Percentiles rank a stretch among this genome's conserved stretches.
These are phyloP conservation scores for Murraya koenigii DNA, from an alignment of 345 rosid species.

Conservation along the genomic window DNA sequence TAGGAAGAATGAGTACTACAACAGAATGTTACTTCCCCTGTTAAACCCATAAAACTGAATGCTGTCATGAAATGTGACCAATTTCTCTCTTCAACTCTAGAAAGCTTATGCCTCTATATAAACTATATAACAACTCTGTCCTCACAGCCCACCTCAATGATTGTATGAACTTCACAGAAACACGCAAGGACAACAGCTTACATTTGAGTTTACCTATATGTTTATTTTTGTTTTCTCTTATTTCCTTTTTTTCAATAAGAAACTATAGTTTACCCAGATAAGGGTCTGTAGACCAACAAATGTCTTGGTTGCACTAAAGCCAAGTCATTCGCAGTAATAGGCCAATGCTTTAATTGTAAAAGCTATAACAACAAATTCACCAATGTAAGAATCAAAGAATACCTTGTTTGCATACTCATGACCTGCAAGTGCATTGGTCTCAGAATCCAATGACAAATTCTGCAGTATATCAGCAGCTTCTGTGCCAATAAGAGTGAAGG, in stretches of 20 bases:
- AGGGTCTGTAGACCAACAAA: not conserved
- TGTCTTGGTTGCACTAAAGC: conserved; percentile 13
- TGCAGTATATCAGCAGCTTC: conserved; percentile 60
- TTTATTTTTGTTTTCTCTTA: no score
- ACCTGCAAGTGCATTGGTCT: conserved; percentile 34
- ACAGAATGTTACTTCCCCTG: not conserved
- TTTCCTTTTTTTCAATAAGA: no score
- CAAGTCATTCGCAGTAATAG: not conserved
- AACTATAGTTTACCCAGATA: not conserved
- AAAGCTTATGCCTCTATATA: not conserved
- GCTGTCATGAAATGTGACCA: not conserved
- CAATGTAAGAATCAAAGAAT: conserved; percentile 4
- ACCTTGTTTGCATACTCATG: conserved; percentile 44
- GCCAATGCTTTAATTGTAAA: conserved; percentile 10
- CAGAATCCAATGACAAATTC: conserved; percentile 55
- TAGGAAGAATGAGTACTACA: not conserved
- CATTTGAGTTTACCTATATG: not conserved
- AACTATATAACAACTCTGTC: not conserved
- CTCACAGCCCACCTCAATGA: conserved; percentile 1
- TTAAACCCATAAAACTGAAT: not conserved
- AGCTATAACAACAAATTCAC: conserved; percentile 13
- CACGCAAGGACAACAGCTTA: not conserved
- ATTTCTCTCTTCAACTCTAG: not conserved
- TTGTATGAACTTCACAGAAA: not conserved
- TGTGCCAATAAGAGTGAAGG: conserved; percentile 37